Base-by-base conservation (phyloP, 75 land plant genomes). In the Pinus tabuliformis region DNA sequence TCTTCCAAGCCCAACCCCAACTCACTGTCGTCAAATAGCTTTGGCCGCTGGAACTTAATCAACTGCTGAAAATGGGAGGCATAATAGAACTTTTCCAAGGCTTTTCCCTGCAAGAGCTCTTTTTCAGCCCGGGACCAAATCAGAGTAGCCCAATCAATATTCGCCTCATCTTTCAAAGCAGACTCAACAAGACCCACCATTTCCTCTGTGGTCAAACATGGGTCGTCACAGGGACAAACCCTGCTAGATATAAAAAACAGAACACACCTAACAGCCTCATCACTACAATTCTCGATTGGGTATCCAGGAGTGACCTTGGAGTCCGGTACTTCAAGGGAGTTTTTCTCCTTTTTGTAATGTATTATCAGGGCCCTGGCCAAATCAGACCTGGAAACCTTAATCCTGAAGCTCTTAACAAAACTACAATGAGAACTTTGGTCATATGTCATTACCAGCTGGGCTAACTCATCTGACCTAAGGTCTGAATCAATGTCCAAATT, bases 91-190 rank as follows among this genome's bases (percentile, higher is more conserved):
- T 82, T n/a, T 28, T 36, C 76, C 39, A 82, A 18, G 2, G 68
- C 22, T 2, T 62, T 80, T 3, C 72, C 83, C 42, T 76, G 62
- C 64, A 45, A 56, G 56, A 90, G 45, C 83, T 90, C 92, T 62
- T 74, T 88, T 81, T 90, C 90, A 37, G 85, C 84, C 83, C 86
- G 85, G 3, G 73, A 80, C 90, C 92, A 90, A 0, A 90, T 61
- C 75, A 90, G 68, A 14, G 76, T 68, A 1, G 90, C 90, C 87
- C 89, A 88, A 62, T 86, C 90, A 1, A 90, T 78, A 73, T 86
- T 87, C 73, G 83, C 70, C 70, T 81, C 74, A 49, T 86, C 90
- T 18, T 83, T 84, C 72, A 78, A 78, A 18, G 86, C 79, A 26
- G 75, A 17, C 57, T 73, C 73, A 0, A 58, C 77, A 81, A 85